Base-by-base conservation (phyloP, 129 eudicot genomes). In the Tanacetum coccineum region DNA sequence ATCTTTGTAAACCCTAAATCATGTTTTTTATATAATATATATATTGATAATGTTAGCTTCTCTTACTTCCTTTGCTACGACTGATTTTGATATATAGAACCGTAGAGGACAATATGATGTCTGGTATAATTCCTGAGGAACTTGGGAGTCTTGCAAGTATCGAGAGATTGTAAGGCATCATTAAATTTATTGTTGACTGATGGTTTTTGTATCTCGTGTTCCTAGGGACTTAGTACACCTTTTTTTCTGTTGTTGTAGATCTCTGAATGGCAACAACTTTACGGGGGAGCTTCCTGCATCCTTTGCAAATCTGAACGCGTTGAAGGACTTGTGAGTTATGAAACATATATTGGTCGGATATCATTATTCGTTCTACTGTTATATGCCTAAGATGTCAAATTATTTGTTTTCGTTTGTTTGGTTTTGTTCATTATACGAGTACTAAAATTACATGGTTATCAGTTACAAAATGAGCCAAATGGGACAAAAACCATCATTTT, bases 281-380 rank as follows among this genome's bases (percentile, higher is more conserved):
- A 91, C 74, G 7, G 95, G 97, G 55, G 77, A 80, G 59, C 49
- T 91, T 77, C 97, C 97, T 2, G 73, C 66, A 36, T 76, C 79
- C 40, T 83, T 91, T 36, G 90, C 79, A 64, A 87, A 77, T 8
- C 54, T 82, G 78, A 82, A 57, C 67, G 82, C 80, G 7, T 44
- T 90, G 72, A 72, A n/a, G 56, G 84, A 91, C 64, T 77, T 91
- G 97, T 91, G 69, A 84, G 97, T 55, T 42, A 25, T 19, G 50
- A 21, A 18, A 32, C 12, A 30, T 30, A 30, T 30, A 30, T 59
- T 61, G 26, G 26, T 58, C 46, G 32, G 32, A 28, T 59, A 10
- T 46, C 9, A n/a, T 64, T 72, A 15, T 20, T 45, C 0, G 9
- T 52, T 30, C 36, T 30, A 30, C 36, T 6, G 36, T 30, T 30